Percentiles rank a stretch among this genome's conserved stretches.
phyloP scores from a whole-genome alignment of 495 filamentous ascomycete genomes.

The Lichenothelia convexa region DNA sequence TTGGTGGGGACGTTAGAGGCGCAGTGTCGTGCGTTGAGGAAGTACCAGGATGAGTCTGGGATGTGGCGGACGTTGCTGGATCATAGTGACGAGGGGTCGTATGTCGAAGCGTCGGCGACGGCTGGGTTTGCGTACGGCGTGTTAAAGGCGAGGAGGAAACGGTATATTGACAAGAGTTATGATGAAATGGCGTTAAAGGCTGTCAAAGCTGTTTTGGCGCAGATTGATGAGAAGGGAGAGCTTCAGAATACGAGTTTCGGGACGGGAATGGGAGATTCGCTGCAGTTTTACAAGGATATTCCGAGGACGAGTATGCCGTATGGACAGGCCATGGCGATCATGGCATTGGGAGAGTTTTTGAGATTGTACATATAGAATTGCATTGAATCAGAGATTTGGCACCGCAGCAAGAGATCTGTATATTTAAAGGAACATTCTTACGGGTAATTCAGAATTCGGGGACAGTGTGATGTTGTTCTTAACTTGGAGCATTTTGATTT shows the following conservation, averaged over 20 bases:
- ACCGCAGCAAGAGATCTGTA: too few species aligned
- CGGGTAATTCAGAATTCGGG: too few species aligned
- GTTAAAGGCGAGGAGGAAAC: conserved; percentile 46
- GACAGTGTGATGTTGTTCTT: too few species aligned
- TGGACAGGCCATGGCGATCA: conserved; percentile 61
- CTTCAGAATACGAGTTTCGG: conserved; percentile 54
- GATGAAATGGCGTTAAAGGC: conserved; percentile 37
- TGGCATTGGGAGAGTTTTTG: conserved; percentile 48
- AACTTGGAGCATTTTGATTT: too few species aligned
- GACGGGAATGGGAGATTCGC: conserved; percentile 46
- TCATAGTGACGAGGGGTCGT: conserved; percentile 35
- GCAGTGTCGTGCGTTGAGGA: conserved; percentile 36
- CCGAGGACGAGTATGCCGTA: conserved; percentile 57
- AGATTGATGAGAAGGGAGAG: conserved; percentile 42
- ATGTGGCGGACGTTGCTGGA: conserved; percentile 55
- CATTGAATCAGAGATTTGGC: too few species aligned
- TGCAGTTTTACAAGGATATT: conserved; percentile 55
- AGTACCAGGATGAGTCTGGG: conserved; percentile 36
- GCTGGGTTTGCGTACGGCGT: conserved; percentile 62
- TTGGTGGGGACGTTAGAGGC: conserved; percentile 41
- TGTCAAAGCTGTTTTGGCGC: conserved; percentile 37
- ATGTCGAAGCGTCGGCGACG: conserved; percentile 52
- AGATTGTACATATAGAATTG: conserved; percentile 24
- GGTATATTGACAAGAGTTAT: conserved; percentile 39
- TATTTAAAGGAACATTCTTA: too few species aligned